Evolutionary conservation across 768 basidiomycete genomes (phyloP), one percentile per base, ranked within the genome.

Genomic region (Suillus paluster): DNA sequence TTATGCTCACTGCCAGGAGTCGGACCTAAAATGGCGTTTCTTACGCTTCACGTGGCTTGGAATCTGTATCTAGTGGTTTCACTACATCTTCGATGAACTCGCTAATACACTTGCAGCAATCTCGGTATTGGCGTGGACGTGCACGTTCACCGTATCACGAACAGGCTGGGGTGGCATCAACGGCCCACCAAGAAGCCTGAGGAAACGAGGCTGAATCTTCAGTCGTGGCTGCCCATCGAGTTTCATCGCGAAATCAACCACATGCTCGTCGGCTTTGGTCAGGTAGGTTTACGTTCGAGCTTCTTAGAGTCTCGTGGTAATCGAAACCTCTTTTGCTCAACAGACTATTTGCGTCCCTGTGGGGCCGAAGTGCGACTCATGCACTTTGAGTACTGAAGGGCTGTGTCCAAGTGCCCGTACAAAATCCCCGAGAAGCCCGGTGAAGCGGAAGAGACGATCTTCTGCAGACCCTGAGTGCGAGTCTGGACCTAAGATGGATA

Each of bases 1-100:
- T 79, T 99, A 11, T 93, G 94, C 66, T 90, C 90, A 5, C 76
- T 99, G 14, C 88, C 88, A 2, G 97, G 97, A 0, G 95, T 98
- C 0, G 97, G 97, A 0, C 97, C 95, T 0, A 99, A 99, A 75
- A 97, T 99, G 95, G 94, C 94, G 1, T 97, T 93, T 75, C 73
- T 97, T 39, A 79, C 87, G 2, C 80, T 97, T 3, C 94, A 95
- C 66, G 84, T 84, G 30, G 94, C 93, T 1, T 97, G 93, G 94
- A 83, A 90, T 65, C 64, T 93, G 91, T 92, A 68, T 25, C 15
- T 14, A 15, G 25, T 25, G 30, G 11, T 19, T 15, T 41, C 21
- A 10, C 21, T 41, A 39, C 38, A 7, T 21, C 10, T 19, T 44
- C 21, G 25, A n/a, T 49, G 23, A 38, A 57, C 50, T 52, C 15